Percentiles rank a stretch among this genome's conserved stretches.
These are phyloP conservation scores for Cyclostephanos invisitatus DNA, from an alignment of 108 stramenopile genomes.

Conservation along the genomic window DNA sequence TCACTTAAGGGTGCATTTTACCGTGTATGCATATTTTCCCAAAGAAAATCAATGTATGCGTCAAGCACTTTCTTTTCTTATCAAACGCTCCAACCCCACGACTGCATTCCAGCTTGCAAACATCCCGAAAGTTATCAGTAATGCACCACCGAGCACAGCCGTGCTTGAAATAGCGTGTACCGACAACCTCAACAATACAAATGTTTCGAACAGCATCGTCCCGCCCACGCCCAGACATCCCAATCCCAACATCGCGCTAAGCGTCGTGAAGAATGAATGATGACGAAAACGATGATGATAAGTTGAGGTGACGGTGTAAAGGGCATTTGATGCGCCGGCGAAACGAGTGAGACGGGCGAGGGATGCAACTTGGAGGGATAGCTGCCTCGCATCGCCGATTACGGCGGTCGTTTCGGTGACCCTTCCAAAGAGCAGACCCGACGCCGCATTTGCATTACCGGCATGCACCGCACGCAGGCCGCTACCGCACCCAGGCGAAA, in stretches of 20 bases:
- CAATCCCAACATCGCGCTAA: slow-evolving; percentile 26
- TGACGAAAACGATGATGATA: not conserved
- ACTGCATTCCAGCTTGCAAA: slow-evolving; percentile 18
- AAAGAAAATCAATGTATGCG: too few species aligned
- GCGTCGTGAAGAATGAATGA: slow-evolving; percentile 32
- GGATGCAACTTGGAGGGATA: slow-evolving; percentile 33
- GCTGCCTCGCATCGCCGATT: slow-evolving; percentile 28
- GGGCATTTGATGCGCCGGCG: slow-evolving; percentile 28
- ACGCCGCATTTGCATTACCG: slow-evolving; percentile 7
- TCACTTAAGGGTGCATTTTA: too few species aligned
- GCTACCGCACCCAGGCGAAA: slow-evolving; percentile 18
- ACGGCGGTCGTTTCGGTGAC: slow-evolving; percentile 3
- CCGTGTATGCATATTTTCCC: too few species aligned
- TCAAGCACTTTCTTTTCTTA: not conserved
- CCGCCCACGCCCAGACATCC: slow-evolving; percentile 29
- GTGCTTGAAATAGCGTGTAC: slow-evolving; percentile 3
- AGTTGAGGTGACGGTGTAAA: slow-evolving; percentile 3
- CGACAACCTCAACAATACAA: not conserved
- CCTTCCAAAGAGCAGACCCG: slow-evolving; percentile 11
- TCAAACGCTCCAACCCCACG: slow-evolving; percentile 7
- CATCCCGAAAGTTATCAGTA: slow-evolving; percentile 12
- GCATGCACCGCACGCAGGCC: slow-evolving; percentile 36
- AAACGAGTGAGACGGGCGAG: slow-evolving; percentile 30
- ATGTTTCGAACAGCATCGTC: slow-evolving; percentile 17
- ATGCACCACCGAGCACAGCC: slow-evolving; percentile 11